Evolutionary conservation across 2,329 filamentous ascomycete species (phyloP).

Genomic region (Plectosphaerella sp.): DNA sequence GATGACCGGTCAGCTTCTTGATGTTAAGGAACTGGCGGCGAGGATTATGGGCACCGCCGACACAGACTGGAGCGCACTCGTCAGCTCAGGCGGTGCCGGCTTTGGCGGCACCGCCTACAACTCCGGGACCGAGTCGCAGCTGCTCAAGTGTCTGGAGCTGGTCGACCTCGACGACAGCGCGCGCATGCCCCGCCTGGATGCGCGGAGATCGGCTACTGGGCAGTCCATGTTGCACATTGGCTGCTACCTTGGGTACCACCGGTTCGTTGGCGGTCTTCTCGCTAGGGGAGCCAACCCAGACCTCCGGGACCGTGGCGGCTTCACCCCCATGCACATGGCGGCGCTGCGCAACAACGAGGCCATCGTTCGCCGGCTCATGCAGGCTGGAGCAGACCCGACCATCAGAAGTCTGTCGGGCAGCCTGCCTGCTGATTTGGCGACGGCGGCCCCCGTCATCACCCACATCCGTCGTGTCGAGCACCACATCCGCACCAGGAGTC

Average conservation of each 20-base stretch:
- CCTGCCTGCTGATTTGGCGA: slow-evolving; percentile 66
- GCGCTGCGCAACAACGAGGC: slow-evolving; percentile 71
- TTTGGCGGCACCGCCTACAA: slow-evolving; percentile 39
- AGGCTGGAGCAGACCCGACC: slow-evolving; percentile 67
- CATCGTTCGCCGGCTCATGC: slow-evolving; percentile 70
- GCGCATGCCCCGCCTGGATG: slow-evolving; percentile 62
- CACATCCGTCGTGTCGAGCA: slow-evolving; percentile 58
- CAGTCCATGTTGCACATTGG: slow-evolving; percentile 81
- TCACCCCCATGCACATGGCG: slow-evolving; percentile 78
- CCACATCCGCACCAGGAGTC: slow-evolving; percentile 64
- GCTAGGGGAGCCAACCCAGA: slow-evolving; percentile 75
- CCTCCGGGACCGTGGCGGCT: slow-evolving; percentile 71
- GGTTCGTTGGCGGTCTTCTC: slow-evolving; percentile 72
- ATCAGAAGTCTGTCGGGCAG: slow-evolving; percentile 67
- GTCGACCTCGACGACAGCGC: slow-evolving; percentile 74
- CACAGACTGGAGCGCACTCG: slow-evolving; percentile 38
- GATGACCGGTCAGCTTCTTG: slow-evolving; percentile 58
- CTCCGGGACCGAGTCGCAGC: slow-evolving; percentile 52
- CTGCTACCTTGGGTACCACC: slow-evolving; percentile 67
- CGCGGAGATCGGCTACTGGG: slow-evolving; percentile 55
- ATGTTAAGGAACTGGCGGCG: slow-evolving; percentile 57
- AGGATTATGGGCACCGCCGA: slow-evolving; percentile 51
- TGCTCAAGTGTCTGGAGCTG: slow-evolving; percentile 71
- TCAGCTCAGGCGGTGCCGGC: slow-evolving; percentile 24
- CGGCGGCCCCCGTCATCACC: slow-evolving; percentile 58